phyloP scores from a whole-genome alignment of 2,329 filamentous ascomycete genomes.

The Tolypocladium guangdongense region DNA sequence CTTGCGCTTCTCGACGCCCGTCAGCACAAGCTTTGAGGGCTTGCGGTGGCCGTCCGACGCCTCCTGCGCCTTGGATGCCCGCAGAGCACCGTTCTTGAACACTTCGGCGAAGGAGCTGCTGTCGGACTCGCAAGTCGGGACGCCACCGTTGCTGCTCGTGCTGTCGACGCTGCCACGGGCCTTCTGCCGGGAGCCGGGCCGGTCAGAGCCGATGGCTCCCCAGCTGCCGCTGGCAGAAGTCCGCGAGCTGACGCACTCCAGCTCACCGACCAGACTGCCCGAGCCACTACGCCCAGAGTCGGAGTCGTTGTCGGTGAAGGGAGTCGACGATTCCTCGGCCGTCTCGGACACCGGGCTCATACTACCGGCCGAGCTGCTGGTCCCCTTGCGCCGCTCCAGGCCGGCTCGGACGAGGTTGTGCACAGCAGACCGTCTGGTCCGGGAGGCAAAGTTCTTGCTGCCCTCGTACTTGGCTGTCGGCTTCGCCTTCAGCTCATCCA shows the following conservation, averaged over 20 bases:
- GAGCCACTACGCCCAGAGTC: slow-evolving; percentile 63
- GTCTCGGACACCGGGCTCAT: slow-evolving; percentile 86
- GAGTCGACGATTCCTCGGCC: slow-evolving; percentile 54
- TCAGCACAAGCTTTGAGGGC: slow-evolving; percentile 77
- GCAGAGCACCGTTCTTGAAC: slow-evolving; percentile 48
- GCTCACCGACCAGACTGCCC: slow-evolving; percentile 68
- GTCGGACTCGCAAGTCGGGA: slow-evolving; percentile 33
- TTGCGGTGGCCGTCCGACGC: slow-evolving; percentile 57
- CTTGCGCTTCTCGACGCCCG: slow-evolving; percentile 85
- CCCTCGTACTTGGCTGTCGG: slow-evolving; percentile 90
- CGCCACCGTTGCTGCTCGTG: slow-evolving; percentile 42
- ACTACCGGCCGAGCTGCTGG: slow-evolving; percentile 60
- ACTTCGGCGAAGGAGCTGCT: slow-evolving; percentile 54
- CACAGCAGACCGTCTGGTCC: slow-evolving; percentile 83
- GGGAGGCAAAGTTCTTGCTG: slow-evolving; percentile 93
- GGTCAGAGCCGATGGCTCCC: slow-evolving; percentile 79
- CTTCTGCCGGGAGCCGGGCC: slow-evolving; percentile 62
- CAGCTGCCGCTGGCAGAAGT: slow-evolving; percentile 61
- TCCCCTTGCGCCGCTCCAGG: slow-evolving; percentile 71
- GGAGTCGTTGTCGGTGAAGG: slow-evolving; percentile 63
- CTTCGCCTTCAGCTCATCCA: slow-evolving; percentile 83
- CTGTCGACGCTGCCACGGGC: slow-evolving; percentile 52
- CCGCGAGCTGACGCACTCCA: slow-evolving; percentile 60
- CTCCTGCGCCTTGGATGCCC: slow-evolving; percentile 41
- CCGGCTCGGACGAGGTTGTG: slow-evolving; percentile 87